Evolutionary conservation across 805 yeast genomes (phyloP).

Genomic region (Metschnikowia shivogae): DNA sequence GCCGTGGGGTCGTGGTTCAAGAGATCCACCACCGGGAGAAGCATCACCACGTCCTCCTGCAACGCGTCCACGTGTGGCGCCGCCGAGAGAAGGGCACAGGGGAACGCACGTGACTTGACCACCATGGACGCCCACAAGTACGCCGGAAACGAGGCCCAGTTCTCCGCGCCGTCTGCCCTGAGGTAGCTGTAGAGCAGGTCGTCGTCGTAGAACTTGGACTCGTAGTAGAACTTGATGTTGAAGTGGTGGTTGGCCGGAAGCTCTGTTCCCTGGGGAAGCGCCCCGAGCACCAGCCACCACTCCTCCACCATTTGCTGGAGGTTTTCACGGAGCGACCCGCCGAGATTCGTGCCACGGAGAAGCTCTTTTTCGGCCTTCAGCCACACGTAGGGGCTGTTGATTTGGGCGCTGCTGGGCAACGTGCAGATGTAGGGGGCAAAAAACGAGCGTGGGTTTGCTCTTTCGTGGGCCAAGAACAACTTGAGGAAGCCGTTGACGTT

Average conservation of each 20-base stretch:
- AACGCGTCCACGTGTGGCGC: slow-evolving; percentile 15
- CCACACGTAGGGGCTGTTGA: slow-evolving; percentile 71
- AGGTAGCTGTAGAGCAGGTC: slow-evolving; percentile 31
- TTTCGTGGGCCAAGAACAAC: slow-evolving; percentile 31
- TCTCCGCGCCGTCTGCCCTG: slow-evolving; percentile 18
- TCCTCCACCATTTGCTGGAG: slow-evolving; percentile 49
- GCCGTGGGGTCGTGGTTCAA: slow-evolving; percentile 66
- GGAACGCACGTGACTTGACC: slow-evolving; percentile 77
- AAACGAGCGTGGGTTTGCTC: slow-evolving; percentile 19
- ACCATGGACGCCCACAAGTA: slow-evolving; percentile 75
- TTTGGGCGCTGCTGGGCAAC: slow-evolving; percentile 35
- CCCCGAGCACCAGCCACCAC: slow-evolving; percentile 47
- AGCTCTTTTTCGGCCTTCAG: slow-evolving; percentile 43
- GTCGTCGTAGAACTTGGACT: slow-evolving; percentile 36
- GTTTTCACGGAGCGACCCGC: slow-evolving; percentile 48
- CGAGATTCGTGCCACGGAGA: slow-evolving; percentile 67
- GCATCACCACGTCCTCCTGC: slow-evolving; percentile 52
- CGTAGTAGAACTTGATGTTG: slow-evolving; percentile 43
- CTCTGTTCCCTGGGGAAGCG: slow-evolving; percentile 26
- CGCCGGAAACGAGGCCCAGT: slow-evolving; percentile 64
- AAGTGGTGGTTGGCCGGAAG: slow-evolving; percentile 35
- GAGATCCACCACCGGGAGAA: slow-evolving; percentile 75
- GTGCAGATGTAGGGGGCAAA: slow-evolving; percentile 27
- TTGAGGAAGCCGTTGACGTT: slow-evolving; percentile 32
- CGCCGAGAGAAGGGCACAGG: slow-evolving; percentile 51